Conservation (phyloP, 2,329 filamentous ascomycete genomes). For the Proliferodiscus dingleyae region DNA sequence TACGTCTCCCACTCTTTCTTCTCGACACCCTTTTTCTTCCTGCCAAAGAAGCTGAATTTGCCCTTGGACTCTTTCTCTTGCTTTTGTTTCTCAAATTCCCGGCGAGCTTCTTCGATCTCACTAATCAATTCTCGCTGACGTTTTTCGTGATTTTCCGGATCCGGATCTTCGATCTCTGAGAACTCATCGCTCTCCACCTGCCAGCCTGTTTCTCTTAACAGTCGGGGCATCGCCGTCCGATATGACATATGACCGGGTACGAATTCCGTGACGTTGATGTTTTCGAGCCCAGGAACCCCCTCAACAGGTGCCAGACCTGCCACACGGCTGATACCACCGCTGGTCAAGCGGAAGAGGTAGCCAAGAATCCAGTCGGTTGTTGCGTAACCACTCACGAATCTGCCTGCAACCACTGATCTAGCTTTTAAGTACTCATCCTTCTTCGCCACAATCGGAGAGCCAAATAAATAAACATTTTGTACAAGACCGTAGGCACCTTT, state of each 20-base stretch:
- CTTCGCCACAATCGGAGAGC: conserved; percentile 85
- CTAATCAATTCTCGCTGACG: conserved; percentile 90
- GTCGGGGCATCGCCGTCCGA: conserved; percentile 80
- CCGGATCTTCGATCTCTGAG: conserved; percentile 92
- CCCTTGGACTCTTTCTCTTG: conserved; percentile 56
- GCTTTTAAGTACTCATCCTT: conserved; percentile 82
- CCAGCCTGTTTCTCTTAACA: conserved; percentile 87
- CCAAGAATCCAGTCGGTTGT: conserved; percentile 95
- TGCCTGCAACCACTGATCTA: conserved; percentile 79
- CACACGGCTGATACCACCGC: conserved; percentile 82
- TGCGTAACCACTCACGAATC: conserved; percentile 92
- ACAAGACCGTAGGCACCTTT: conserved; percentile 82
- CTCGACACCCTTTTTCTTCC: conserved; percentile 68
- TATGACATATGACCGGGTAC: conserved; percentile 97
- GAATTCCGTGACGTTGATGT: conserved; percentile 78
- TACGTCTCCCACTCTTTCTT: conserved; percentile 95
- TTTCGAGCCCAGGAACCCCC: conserved; percentile 75
- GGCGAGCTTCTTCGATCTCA: conserved; percentile 92
- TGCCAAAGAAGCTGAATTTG: conserved; percentile 72
- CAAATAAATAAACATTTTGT: conserved; percentile 94
- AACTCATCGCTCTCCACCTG: conserved; percentile 90
- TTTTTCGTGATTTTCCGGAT: conserved; percentile 85
- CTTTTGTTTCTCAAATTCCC: conserved; percentile 75
- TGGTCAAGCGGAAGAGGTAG: conserved; percentile 92
- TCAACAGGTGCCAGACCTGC: conserved; percentile 78